Conservation (phyloP, 352 stramenopile species). For the Peronospora belbahrii region DNA sequence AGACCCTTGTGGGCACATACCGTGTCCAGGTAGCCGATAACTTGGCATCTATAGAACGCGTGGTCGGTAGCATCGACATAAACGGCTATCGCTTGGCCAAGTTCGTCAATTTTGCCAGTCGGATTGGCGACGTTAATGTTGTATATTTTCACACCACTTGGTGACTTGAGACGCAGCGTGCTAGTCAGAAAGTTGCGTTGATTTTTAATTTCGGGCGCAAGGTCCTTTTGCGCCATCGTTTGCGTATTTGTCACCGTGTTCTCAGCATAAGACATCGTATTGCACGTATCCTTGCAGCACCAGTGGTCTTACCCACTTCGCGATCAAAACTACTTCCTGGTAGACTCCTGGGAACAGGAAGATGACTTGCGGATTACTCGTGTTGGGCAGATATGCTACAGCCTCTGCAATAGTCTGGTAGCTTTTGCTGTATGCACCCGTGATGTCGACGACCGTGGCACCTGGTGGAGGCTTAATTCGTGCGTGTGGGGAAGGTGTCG, state of each 20-base stretch:
- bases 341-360: slow-evolving; percentile 13
- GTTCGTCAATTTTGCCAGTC: too few species aligned
- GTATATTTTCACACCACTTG: slow-evolving; percentile 6
- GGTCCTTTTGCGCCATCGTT: slow-evolving; percentile 1
- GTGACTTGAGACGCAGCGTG: slow-evolving; percentile 7
- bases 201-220: slow-evolving; percentile 1
- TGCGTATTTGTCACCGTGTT: slow-evolving; percentile 12
- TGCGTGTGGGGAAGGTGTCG: too few species aligned
- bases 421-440: not conserved
- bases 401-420: slow-evolving; percentile 3
- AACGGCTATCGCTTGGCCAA: slow-evolving; percentile 7
- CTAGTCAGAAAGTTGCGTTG: slow-evolving; percentile 8
- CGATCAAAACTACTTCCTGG: slow-evolving; percentile 4
- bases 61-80: slow-evolving; percentile 8
- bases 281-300: slow-evolving; percentile 14
- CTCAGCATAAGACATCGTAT: slow-evolving; percentile 6
- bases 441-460: slow-evolving; percentile 11
- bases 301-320: not conserved
- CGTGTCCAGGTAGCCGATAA: slow-evolving; percentile 12
- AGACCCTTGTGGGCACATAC: slow-evolving; percentile 8
- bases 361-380: slow-evolving; percentile 3
- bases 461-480: not conserved
- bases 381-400: slow-evolving; percentile 1
- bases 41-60: slow-evolving; percentile 10
- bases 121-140: slow-evolving; percentile 11